Percentiles rank a stretch among this genome's conserved stretches.
These are phyloP conservation scores for Carpinus viminea DNA, from an alignment of 306 rosid genomes.

Conservation along the genomic window DNA sequence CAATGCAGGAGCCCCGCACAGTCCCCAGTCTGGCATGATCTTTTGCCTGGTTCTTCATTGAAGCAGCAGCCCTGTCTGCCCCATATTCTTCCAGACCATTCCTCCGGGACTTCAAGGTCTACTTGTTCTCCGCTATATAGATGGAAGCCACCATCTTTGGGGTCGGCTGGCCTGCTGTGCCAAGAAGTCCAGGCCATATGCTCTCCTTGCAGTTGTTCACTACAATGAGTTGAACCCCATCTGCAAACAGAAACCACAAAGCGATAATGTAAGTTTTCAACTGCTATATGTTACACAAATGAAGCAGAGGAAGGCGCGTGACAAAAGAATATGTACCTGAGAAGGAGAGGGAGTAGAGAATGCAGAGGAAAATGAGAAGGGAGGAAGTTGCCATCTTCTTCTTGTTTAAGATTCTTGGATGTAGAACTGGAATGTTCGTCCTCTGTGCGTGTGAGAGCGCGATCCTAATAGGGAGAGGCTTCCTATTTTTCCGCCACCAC, in stretches of 20 bases:
- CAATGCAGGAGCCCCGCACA: slow-evolving; percentile 63
- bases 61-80: slow-evolving; percentile 77
- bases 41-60: slow-evolving; percentile 39
- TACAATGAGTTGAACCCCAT: slow-evolving; percentile 54
- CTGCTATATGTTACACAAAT: background rate
- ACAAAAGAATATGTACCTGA: slow-evolving; percentile 26
- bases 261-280: background rate
- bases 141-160: slow-evolving; percentile 60
- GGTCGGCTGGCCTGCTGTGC: slow-evolving; percentile 48
- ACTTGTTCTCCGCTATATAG: slow-evolving; percentile 55
- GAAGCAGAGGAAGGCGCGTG: background rate
- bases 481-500: slow-evolving; percentile 41
- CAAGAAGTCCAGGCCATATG: slow-evolving; percentile 76
- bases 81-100: slow-evolving; percentile 82
- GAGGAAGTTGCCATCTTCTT: slow-evolving; percentile 43
- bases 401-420: background rate
- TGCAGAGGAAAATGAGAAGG: slow-evolving; percentile 26
- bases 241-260: slow-evolving; percentile 27
- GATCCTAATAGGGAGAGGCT: background rate
- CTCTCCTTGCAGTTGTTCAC: slow-evolving; percentile 73
- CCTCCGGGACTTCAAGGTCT: slow-evolving; percentile 39
- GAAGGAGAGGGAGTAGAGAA: slow-evolving; percentile 39
- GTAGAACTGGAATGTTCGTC: slow-evolving; percentile 9
- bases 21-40: slow-evolving; percentile 64
- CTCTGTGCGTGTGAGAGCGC: background rate